Evolutionary conservation across 208 protist species (phyloP).

Genomic region (Dictyostelium gargantuum): DNA sequence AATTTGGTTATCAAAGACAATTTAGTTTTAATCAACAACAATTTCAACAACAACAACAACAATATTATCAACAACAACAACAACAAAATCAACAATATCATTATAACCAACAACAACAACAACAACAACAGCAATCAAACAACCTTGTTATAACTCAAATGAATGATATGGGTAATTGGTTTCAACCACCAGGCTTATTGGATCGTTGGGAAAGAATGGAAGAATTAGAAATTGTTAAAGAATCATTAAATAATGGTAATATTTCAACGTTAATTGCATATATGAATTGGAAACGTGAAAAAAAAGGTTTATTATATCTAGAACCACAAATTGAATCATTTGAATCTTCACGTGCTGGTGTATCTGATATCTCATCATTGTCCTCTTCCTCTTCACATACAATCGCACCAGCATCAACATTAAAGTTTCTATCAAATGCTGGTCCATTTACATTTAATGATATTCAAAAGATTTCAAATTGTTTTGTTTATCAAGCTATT

Average conservation of each 20-base stretch:
- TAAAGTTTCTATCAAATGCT: not conserved
- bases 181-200: not conserved
- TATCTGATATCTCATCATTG: not conserved
- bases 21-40: not conserved
- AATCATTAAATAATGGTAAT: constrained; percentile 10
- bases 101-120: not conserved
- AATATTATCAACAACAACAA: not conserved
- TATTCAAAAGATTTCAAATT: constrained; percentile 28
- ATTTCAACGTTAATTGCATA: constrained; percentile 5
- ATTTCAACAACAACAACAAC: not conserved
- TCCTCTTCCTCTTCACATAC: not conserved
- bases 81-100: too few species aligned
- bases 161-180: constrained; percentile 12
- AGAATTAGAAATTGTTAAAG: constrained; percentile 35
- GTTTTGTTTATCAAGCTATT: constrained; percentile 47
- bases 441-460: not conserved
- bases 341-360: not conserved
- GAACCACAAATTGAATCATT: not conserved
- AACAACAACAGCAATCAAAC: not conserved
- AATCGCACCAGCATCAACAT: not conserved
- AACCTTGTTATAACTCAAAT: not conserved
- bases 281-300: constrained; percentile 55
- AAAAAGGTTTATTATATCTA: not conserved
- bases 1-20: not conserved
- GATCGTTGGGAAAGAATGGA: constrained; percentile 54